phyloP scores from a whole-genome alignment of 768 basidiomycete species.

The Termitomyces sp. region DNA sequence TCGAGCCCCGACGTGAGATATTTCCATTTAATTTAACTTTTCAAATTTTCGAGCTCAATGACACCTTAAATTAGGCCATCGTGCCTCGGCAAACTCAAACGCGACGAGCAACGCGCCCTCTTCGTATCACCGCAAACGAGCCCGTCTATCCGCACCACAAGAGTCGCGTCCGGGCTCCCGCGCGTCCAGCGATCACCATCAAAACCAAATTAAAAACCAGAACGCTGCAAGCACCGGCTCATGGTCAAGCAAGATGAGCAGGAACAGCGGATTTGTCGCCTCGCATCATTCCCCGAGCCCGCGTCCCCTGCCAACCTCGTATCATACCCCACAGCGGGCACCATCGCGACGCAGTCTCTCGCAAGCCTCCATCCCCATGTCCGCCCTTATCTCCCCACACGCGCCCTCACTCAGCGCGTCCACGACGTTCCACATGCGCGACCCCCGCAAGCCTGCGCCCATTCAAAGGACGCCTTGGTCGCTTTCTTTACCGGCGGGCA shows the following conservation, averaged over 20 bases:
- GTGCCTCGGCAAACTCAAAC: constrained; percentile 45
- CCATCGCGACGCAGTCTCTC: constrained; percentile 58
- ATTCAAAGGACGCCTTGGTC: constrained; percentile 62
- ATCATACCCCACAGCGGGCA: constrained; percentile 25
- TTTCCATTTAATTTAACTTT: constrained; percentile 15
- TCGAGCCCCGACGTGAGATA: constrained; percentile 59
- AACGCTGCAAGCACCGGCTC: constrained; percentile 46
- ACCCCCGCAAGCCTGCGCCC: constrained; percentile 66
- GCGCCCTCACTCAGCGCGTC: constrained; percentile 68
- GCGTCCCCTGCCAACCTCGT: constrained; percentile 20
- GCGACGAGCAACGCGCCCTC: constrained; percentile 55
- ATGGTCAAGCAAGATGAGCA: constrained; percentile 42
- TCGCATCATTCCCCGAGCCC: constrained; percentile 21
- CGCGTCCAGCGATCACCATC: constrained; percentile 28
- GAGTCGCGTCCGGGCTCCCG: constrained; percentile 38
- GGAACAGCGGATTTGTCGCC: constrained; percentile 24
- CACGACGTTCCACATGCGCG: constrained; percentile 74
- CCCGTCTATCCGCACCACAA: constrained; percentile 48
- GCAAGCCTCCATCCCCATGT: constrained; percentile 75
- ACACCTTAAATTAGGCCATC: constrained; percentile 40
- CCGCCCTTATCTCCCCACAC: constrained; percentile 74
- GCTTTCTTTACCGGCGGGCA: constrained; percentile 43
- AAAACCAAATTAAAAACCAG: constrained; percentile 17
- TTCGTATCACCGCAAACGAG: constrained; percentile 71
- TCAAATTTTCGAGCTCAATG: constrained; percentile 18